phyloP scores from a whole-genome alignment of 1,139 yeast genomes.

The Sugiyamaella sp. region DNA sequence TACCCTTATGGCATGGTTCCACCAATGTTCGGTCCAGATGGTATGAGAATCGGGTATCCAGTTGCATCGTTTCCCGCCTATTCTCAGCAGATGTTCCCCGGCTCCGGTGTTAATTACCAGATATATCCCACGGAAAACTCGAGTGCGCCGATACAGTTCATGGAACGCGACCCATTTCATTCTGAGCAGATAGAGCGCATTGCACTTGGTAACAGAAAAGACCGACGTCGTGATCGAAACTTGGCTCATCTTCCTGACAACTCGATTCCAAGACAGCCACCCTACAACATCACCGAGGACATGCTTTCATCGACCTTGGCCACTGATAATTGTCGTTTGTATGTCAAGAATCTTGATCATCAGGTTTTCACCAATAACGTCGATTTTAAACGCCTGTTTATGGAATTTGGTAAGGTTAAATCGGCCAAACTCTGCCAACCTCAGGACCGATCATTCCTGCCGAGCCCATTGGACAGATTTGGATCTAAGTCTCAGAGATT shows the following conservation, averaged over 20 bases:
- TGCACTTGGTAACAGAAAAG: neutral
- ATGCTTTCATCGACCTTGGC: neutral
- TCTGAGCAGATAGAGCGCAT: neutral
- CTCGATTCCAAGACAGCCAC: neutral
- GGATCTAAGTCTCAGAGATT: constrained; percentile 11
- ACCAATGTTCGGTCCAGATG: constrained; percentile 8
- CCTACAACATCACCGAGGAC: neutral
- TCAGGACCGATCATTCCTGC: neutral
- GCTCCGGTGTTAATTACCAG: constrained; percentile 1
- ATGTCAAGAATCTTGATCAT: constrained; percentile 20
- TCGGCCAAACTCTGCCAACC: constrained; percentile 16
- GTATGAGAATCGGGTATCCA: constrained; percentile 9
- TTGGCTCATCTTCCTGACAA: neutral
- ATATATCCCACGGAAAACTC: constrained; percentile 1
- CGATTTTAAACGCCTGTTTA: constrained; percentile 13
- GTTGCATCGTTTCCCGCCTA: constrained; percentile 6
- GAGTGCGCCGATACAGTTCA: neutral
- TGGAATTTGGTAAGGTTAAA: constrained; percentile 17
- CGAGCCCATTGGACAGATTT: constrained; percentile 6
- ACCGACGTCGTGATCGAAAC: neutral
- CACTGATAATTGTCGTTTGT: constrained; percentile 12
- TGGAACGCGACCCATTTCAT: neutral
- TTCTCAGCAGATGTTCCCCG: neutral
- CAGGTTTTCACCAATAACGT: constrained; percentile 13
- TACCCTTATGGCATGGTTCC: constrained; percentile 13